phyloP scores from a whole-genome alignment of 495 filamentous ascomycete genomes.

The Aspergillus kassunensis region DNA sequence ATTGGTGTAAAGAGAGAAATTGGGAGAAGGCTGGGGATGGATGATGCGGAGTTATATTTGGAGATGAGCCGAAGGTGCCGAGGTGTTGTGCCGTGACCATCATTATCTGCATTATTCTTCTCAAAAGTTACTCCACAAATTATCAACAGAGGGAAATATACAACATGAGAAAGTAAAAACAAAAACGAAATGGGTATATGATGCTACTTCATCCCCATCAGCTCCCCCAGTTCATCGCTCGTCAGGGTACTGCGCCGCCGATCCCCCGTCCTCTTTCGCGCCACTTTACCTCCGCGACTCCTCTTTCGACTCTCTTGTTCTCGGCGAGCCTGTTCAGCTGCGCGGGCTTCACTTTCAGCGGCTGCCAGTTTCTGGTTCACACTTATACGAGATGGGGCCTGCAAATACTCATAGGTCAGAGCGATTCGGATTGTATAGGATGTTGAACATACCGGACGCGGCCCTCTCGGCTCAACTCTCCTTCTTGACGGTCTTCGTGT shows the following conservation, averaged over 20 bases:
- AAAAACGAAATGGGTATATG: conserved; percentile 12
- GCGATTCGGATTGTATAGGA: neutral
- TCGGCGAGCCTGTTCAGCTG: conserved; percentile 34
- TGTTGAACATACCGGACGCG: conserved; percentile 30
- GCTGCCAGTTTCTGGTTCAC: conserved; percentile 45
- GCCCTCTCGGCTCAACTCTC: conserved; percentile 29
- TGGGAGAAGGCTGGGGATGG: neutral
- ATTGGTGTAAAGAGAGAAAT: neutral
- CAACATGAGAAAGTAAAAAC: neutral
- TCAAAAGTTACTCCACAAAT: neutral
- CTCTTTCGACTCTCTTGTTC: conserved; percentile 41
- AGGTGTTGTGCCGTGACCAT: conserved; percentile 6
- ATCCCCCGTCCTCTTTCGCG: conserved; percentile 40
- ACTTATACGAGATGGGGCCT: conserved; percentile 26
- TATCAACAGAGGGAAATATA: conserved; percentile 10
- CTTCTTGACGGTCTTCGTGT: conserved; percentile 32
- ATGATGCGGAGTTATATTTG: neutral
- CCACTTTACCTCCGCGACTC: conserved; percentile 39
- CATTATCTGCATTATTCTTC: neutral
- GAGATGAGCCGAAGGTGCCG: neutral
- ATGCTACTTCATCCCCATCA: conserved; percentile 44
- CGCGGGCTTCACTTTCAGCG: conserved; percentile 44
- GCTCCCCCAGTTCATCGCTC: conserved; percentile 64
- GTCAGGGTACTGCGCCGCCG: conserved; percentile 67
- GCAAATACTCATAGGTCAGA: conserved; percentile 6